Base-by-base conservation (phyloP, 768 basidiomycete species). In the Hysterangium stoloniferum region DNA sequence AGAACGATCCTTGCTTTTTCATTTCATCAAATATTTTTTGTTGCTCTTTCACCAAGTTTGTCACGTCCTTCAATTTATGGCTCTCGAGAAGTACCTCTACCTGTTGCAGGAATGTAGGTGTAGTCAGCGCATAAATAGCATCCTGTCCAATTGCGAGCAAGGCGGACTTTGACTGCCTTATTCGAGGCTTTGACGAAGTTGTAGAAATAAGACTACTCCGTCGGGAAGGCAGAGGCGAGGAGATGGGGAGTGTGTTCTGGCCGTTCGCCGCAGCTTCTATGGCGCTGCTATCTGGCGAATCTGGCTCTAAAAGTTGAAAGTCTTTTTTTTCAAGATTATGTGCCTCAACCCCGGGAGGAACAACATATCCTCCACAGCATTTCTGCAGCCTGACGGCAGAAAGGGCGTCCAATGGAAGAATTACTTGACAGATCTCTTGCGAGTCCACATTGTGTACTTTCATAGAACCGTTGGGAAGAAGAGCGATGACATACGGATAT, bases 401-500 rank as follows among this genome's bases (percentile, higher is more conserved):
- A 40, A 42, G n/a, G 17, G 60, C 66, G 4, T 56, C 50, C 4
- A 74, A 74, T 0, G 80, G 71, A 6, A 76, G 62, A 13, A 95
- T 67, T 25, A 82, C 77, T 62, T 94, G 92, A 1, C 79, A 73
- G 35, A 84, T 79, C 20, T 68, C 59, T 58, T 88, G 87, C 1
- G 82, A 79, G 62, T 88, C 79, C 48, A 95, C 68, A 53, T 74
- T 82, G 62, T 96, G 92, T 4, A 95, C 76, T 60, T 87, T 81
- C 48, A 97, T 77, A 1, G 80, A 84, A 45, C 80, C 73, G 61
- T 94, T 81, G 2, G 83, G 79, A 3, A 96, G 72, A 3, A 96
- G 74, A 0, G 91, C 77, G 11, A 82, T 80, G 45, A 92, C 69
- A 55, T 86, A 84, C 3, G 89, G 92, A 56, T 82, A 80, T 62